Conservation (phyloP, 768 basidiomycete species). For the Russula ochroleuca region DNA sequence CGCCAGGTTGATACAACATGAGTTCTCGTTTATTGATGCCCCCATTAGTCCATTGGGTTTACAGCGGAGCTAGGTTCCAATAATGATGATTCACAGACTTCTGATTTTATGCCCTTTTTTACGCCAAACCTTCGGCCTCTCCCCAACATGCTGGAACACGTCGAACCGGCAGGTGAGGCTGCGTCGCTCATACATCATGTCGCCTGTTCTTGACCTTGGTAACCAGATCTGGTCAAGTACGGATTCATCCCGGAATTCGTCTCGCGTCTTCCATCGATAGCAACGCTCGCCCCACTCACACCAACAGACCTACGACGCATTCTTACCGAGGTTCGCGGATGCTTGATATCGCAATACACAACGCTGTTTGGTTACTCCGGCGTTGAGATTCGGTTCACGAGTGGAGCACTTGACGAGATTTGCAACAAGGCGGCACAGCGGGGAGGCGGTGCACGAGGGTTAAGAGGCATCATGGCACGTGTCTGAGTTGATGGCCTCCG, state of each 20-base stretch:
- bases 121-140: conserved; percentile 61
- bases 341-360: conserved; percentile 84
- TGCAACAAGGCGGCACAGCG: conserved; percentile 72
- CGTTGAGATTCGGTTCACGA: conserved; percentile 84
- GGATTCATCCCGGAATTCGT: conserved; percentile 98
- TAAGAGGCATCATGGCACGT: conserved; percentile 81
- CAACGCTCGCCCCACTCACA: conserved; percentile 75
- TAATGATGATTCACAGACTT: conserved; percentile 37
- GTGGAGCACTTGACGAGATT: conserved; percentile 72
- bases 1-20: not conserved
- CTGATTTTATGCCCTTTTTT: conserved; percentile 61
- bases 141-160: conserved; percentile 57
- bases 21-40: conserved; percentile 2
- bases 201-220: not conserved
- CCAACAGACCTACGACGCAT: conserved; percentile 82
- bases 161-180: conserved; percentile 61
- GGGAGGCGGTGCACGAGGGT: conserved; percentile 86
- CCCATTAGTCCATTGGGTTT: conserved; percentile 82
- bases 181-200: not conserved
- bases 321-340: conserved; percentile 87
- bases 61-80: conserved; percentile 48
- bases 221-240: conserved; percentile 73
- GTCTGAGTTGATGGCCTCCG: conserved; percentile 11
- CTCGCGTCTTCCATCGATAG: conserved; percentile 88
- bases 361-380: conserved; percentile 80